Evolutionary conservation across 805 yeast species (phyloP).

Genomic region (Spathaspora hagerdaliae): DNA sequence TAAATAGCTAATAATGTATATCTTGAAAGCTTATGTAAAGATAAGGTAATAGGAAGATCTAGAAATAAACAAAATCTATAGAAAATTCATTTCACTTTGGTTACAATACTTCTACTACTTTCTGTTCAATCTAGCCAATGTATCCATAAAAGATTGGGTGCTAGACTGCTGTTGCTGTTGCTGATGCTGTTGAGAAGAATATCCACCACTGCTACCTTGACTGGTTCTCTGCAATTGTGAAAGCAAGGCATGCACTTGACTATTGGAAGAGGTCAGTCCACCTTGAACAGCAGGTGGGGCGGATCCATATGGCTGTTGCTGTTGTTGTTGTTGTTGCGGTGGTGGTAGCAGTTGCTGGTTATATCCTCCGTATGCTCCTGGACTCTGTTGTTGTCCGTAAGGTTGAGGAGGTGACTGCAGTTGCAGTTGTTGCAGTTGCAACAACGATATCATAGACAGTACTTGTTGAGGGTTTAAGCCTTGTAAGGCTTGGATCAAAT

Average conservation of each 20-base stretch:
- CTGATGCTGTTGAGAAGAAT: conserved; percentile 7
- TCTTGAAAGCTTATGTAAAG: too few relatives aligned
- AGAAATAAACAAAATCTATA: neutral
- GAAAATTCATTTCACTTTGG: neutral
- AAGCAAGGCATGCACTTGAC: conserved; percentile 23
- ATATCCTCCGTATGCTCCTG: conserved; percentile 8
- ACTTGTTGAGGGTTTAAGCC: conserved; percentile 29
- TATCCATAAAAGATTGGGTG: conserved; percentile 30
- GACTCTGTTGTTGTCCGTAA: conserved; percentile 1
- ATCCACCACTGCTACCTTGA: conserved; percentile 4
- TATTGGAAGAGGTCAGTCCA: conserved; percentile 11
- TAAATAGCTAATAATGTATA: conserved; percentile 2
- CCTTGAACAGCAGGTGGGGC: conserved; percentile 11
- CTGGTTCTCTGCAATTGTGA: conserved; percentile 19
- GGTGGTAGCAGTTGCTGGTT: conserved; percentile 1
- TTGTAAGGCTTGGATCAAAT: conserved; percentile 14
- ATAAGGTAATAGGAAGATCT: too few relatives aligned
- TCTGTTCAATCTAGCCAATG: conserved; percentile 32
- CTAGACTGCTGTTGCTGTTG: conserved; percentile 14
- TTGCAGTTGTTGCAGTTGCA: conserved; percentile 25
- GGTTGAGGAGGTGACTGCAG: conserved; percentile 13
- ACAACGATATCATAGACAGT: conserved; percentile 27
- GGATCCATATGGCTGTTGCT: conserved; percentile 11
- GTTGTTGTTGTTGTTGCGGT: conserved; percentile 2
- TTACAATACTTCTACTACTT: conserved; percentile 13